phyloP scores from a whole-genome alignment of 768 basidiomycete species.

The Suillus tomentosus region DNA sequence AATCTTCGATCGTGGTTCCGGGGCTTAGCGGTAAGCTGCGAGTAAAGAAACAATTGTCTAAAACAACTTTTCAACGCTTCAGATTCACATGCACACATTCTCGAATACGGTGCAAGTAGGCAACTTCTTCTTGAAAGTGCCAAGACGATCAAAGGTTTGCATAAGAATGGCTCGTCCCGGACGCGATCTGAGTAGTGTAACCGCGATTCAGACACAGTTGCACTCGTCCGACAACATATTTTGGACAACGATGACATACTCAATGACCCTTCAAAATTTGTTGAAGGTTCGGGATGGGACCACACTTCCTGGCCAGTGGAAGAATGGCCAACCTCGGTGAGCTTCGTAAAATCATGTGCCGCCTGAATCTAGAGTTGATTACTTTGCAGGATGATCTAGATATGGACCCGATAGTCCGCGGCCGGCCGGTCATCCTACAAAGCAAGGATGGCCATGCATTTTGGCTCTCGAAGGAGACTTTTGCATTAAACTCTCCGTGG shows the following conservation, averaged over 20 bases:
- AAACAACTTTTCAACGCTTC: conserved; percentile 8
- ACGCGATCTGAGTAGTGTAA: conserved; percentile 1
- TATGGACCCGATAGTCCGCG: conserved; percentile 62
- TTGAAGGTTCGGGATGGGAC: conserved; percentile 90
- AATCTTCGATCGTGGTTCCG: conserved; percentile 66
- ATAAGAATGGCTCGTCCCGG: too few relatives aligned
- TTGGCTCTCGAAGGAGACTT: conserved; percentile 74
- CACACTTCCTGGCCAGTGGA: conserved; percentile 72
- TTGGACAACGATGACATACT: conserved; percentile 56
- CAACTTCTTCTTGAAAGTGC: conserved; percentile 67
- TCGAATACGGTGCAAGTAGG: conserved; percentile 73
- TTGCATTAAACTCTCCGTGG: conserved; percentile 60
- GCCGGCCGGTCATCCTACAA: conserved; percentile 73
- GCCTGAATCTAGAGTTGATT: neutral
- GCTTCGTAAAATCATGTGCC: conserved; percentile 24
- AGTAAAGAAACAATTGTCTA: conserved; percentile 2
- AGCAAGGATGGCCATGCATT: conserved; percentile 89
- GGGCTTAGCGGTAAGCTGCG: conserved; percentile 64
- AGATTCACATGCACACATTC: conserved; percentile 81
- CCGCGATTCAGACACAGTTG: conserved; percentile 54
- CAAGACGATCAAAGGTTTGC: conserved; percentile 54
- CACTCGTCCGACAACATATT: conserved; percentile 62
- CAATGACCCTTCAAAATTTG: conserved; percentile 57
- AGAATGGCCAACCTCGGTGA: conserved; percentile 69
- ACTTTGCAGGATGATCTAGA: conserved; percentile 66